These are phyloP conservation scores for Metschnikowia anglica DNA, from an alignment of 805 yeast species.

Conservation along the genomic window DNA sequence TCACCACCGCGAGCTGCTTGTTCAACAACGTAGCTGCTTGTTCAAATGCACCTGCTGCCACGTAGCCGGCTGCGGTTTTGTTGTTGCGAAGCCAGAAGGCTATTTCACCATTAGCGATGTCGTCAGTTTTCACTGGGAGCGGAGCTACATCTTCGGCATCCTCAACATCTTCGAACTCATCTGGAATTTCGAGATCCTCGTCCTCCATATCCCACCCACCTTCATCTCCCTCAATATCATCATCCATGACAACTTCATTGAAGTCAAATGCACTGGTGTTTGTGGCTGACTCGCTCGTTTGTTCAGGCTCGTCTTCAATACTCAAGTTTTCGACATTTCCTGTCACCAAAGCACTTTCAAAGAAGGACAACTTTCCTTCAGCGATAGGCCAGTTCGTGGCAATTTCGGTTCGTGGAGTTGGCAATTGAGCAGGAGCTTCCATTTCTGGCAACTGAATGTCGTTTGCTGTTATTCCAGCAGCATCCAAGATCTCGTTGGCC, in stretches of 20 bases:
- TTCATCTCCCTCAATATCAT: conserved; percentile 54
- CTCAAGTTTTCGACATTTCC: conserved; percentile 72
- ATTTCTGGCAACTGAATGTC: conserved; percentile 65
- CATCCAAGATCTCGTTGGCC: conserved; percentile 69
- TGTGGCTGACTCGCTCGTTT: neutral
- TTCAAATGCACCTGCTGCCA: conserved; percentile 95
- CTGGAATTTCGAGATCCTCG: conserved; percentile 67
- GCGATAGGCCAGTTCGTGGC: conserved; percentile 79
- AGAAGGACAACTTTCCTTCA: conserved; percentile 69
- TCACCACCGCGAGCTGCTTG: conserved; percentile 82
- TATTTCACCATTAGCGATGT: conserved; percentile 54
- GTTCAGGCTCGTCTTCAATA: conserved; percentile 39
- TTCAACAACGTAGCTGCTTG: conserved; percentile 90
- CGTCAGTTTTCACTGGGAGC: conserved; percentile 9
- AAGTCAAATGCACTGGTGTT: conserved; percentile 18
- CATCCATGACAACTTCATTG: conserved; percentile 18
- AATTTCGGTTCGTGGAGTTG: conserved; percentile 48
- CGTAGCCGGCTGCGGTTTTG: conserved; percentile 85
- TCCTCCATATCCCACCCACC: conserved; percentile 83
- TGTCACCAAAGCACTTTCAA: conserved; percentile 72
- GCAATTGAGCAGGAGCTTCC: conserved; percentile 42
- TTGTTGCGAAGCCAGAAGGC: conserved; percentile 86
- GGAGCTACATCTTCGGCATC: conserved; percentile 15
- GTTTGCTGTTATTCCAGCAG: conserved; percentile 61
- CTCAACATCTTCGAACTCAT: conserved; percentile 29